Conservation (phyloP, 768 basidiomycete genomes). For the Candolleomyces eurysporus region DNA sequence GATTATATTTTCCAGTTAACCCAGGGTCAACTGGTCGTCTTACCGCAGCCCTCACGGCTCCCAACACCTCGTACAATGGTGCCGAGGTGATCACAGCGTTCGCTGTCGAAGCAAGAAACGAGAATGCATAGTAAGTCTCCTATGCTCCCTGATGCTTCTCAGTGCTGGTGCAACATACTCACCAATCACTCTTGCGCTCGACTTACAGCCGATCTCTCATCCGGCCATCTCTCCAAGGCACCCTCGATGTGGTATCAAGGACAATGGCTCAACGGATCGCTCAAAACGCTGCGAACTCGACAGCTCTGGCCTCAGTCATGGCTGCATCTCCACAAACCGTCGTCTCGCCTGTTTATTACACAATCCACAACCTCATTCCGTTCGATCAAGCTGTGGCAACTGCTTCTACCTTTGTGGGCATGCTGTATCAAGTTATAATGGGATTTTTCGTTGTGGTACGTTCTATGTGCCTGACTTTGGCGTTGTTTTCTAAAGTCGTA, state of each 20-base stretch:
- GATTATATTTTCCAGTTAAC: slow-evolving; percentile 1
- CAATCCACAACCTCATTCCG: slow-evolving; percentile 50
- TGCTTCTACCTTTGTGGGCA: slow-evolving; percentile 53
- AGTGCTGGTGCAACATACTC: not conserved
- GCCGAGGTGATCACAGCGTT: slow-evolving; percentile 49
- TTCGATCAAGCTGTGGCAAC: slow-evolving; percentile 59
- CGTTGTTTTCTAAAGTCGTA: not conserved
- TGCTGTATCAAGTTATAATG: slow-evolving; percentile 53
- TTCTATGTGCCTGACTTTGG: slow-evolving; percentile 1
- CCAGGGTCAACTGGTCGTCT: slow-evolving; percentile 2
- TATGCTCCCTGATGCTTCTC: not conserved
- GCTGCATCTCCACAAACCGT: slow-evolving; percentile 50
- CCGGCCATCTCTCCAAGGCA: not conserved
- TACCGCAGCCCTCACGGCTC: slow-evolving; percentile 1
- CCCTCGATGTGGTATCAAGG: slow-evolving; percentile 9
- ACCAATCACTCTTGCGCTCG: not conserved
- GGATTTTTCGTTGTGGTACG: slow-evolving; percentile 41
- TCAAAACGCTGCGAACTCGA: slow-evolving; percentile 9
- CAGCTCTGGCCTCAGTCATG: slow-evolving; percentile 32
- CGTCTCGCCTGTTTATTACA: slow-evolving; percentile 46
- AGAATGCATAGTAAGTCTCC: slow-evolving; percentile 56
- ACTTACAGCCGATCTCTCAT: not conserved
- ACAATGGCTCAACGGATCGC: slow-evolving; percentile 26
- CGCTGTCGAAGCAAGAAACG: slow-evolving; percentile 52
- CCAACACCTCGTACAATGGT: slow-evolving; percentile 40